Base-by-base conservation (phyloP, 1,284 basidiomycete species). In the Trametes hirsuta region DNA sequence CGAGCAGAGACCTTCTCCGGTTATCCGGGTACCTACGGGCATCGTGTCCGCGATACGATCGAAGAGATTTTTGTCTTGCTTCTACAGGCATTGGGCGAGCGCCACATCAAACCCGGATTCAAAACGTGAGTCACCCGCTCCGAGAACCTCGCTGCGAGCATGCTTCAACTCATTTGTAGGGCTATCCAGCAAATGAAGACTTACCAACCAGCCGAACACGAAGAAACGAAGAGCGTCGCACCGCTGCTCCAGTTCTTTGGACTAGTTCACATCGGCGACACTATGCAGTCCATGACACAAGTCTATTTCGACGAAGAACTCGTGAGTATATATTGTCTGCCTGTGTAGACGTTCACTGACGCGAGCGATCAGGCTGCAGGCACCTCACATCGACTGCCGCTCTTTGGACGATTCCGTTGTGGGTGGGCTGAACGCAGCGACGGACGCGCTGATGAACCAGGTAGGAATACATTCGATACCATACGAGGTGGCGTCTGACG, bases 241-340 rank as follows among this genome's bases (percentile, higher is more conserved):
- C 95, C 97, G 0, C 77, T 99, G 1, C 79, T 98, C 46, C 95
- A 98, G 74, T 99, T 99, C 76, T 98, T 99, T 68, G 97, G 98
- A 78, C 81, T 99, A 15, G 96, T 97, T 0, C 97, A 99, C 77
- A 82, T 98, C 15, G 97, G 95, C 0, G 97, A 99, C 74, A 99
- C 94, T 18, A 98, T 99, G 52, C 94, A 96, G 76, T 94, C 91
- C 30, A 97, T 99, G 88, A 87, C 97, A 2, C 94, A 98, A 68
- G 97, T 98, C 1, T 99, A 97, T 75, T 99, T 96, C 71, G 95
- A 98, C 71, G 96, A 96, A 72, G 96, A 97, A 70, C 79, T 98
- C 71, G 93, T 91, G 56, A 30, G 81, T 65, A 14, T 18, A 35
- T 8, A 2, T 36, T 6, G 21, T 30, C 47, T 36, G 35, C n/a